phyloP scores from a whole-genome alignment of 805 yeast species.

The Yamadazyma phyllophila region DNA sequence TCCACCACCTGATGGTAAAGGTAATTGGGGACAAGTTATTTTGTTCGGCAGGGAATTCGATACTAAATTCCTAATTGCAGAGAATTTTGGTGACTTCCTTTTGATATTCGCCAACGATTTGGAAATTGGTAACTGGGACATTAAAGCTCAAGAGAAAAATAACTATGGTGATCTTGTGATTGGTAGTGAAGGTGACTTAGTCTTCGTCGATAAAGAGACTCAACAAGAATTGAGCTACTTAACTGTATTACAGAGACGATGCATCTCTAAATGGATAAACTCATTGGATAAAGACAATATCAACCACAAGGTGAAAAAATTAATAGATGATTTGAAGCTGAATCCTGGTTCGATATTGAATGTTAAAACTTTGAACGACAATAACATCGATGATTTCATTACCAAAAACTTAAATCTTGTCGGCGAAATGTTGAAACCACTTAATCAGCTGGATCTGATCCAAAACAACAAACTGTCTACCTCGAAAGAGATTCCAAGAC shows the following conservation, averaged over 20 bases:
- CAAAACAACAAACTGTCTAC: background rate
- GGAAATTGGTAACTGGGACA: slow-evolving; percentile 76
- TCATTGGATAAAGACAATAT: slow-evolving; percentile 19
- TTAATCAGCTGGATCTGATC: background rate
- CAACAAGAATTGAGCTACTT: slow-evolving; percentile 42
- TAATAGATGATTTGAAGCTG: slow-evolving; percentile 20
- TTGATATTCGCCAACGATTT: slow-evolving; percentile 81
- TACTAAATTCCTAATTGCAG: slow-evolving; percentile 80
- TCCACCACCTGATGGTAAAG: slow-evolving; percentile 60
- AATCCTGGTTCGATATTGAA: slow-evolving; percentile 21
- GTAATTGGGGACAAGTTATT: slow-evolving; percentile 84
- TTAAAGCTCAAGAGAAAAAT: slow-evolving; percentile 55
- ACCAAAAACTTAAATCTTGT: slow-evolving; percentile 25
- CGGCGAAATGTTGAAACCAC: slow-evolving; percentile 5
- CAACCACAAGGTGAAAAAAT: slow-evolving; percentile 11
- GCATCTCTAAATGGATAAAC: slow-evolving; percentile 33
- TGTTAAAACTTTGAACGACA: slow-evolving; percentile 16
- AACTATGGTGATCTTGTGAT: slow-evolving; percentile 54
- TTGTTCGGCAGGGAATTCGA: slow-evolving; percentile 93
- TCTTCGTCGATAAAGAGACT: slow-evolving; percentile 59
- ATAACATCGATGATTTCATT: slow-evolving; percentile 31
- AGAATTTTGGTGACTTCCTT: slow-evolving; percentile 86
- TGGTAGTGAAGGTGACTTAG: slow-evolving; percentile 72
- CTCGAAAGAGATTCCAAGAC: background rate
- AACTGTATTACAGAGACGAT: slow-evolving; percentile 36